Percentiles rank a stretch among this genome's conserved stretches.
These are phyloP conservation scores for Geotrichum restrictum DNA, from an alignment of 1,139 yeast species.

Conservation along the genomic window DNA sequence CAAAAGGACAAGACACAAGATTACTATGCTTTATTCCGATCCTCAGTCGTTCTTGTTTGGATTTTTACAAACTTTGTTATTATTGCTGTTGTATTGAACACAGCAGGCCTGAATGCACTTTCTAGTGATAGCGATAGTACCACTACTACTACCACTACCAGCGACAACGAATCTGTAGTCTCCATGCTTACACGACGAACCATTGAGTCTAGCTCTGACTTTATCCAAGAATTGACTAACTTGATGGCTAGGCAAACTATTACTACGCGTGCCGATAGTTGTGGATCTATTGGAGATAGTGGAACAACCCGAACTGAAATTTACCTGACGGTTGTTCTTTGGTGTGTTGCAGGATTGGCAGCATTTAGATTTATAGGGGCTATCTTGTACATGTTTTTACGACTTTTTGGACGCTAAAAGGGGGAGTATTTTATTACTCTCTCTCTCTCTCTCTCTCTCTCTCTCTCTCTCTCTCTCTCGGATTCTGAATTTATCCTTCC, in stretches of 20 bases:
- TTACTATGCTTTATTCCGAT: slow-evolving; percentile 72
- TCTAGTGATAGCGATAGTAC: slow-evolving; percentile 25
- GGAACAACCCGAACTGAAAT: slow-evolving; percentile 37
- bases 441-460: too few species aligned
- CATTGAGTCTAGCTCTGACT: slow-evolving; percentile 15
- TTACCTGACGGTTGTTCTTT: slow-evolving; percentile 68
- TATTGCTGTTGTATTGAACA: slow-evolving; percentile 64
- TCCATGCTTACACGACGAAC: slow-evolving; percentile 8
- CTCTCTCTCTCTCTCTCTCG: too few species aligned
- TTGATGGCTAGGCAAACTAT: slow-evolving; percentile 15
- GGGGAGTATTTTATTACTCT: too few species aligned
- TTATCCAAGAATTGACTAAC: slow-evolving; percentile 12
- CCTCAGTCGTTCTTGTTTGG: slow-evolving; percentile 77
- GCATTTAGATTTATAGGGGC: slow-evolving; percentile 61
- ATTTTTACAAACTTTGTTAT: slow-evolving; percentile 65
- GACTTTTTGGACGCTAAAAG: slow-evolving; percentile 36
- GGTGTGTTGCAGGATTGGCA: slow-evolving; percentile 77
- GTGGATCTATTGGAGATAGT: slow-evolving; percentile 30
- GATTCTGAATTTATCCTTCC: too few species aligned
- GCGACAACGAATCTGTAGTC: slow-evolving; percentile 12
- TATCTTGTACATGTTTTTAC: slow-evolving; percentile 32
- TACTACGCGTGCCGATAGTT: slow-evolving; percentile 20
- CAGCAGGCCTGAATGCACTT: slow-evolving; percentile 51
- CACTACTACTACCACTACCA: slow-evolving; percentile 6
- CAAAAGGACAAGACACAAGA: slow-evolving; percentile 43